Evolutionary conservation across 805 yeast genomes (phyloP), one percentile per base, ranked within the genome.

Genomic region (Yamadazyma akitaensis): DNA sequence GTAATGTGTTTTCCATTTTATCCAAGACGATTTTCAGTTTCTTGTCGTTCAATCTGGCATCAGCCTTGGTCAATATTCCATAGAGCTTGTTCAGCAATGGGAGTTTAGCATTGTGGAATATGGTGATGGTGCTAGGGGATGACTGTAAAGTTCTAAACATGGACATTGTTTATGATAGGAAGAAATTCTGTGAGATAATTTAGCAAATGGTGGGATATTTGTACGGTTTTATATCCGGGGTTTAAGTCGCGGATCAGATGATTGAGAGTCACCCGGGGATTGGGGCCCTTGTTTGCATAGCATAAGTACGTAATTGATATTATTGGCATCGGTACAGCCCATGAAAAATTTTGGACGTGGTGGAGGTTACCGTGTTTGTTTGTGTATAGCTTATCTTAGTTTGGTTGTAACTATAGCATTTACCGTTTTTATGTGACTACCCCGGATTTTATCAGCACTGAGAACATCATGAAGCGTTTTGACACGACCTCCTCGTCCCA

Each of bases 401-500:
- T 7, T 21, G 24, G 24, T 21, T 21, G 24, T 21, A 21, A 5
- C 7, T 5, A 21, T 21, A 21, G 24, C 7, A 21, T 5, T 21
- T 21, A 21, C 24, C 7, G 24, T 21, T 21, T 7, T 21, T 21
- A 7, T 21, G 24, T 21, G 24, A 5, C n/a, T 28, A 28, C 37
- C 37, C 37, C 37, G 37, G 37, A 33, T 33, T 33, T 33, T n/a
- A 38, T 59, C 54, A 33, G 51, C 65, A 7, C 35, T 31, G 37
- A 47, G 40, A 16, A 70, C 51, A 28, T 69, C 68, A 24, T 55
- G 65, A 33, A 73, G 56, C 28, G 70, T 60, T 51, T 68, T 68
- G 77, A 77, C 38, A 77, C 75, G 40, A 76, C 78, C 48, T 79
- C 82, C 61, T 79, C 84, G 56, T 79, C 84, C 40, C 61, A 64